A percentile compares a stretch with the other conserved stretches of the same genome.
Evolutionary conservation across 1,284 basidiomycete genomes (phyloP).

Genomic region (Rhodotorula sp.): DNA sequence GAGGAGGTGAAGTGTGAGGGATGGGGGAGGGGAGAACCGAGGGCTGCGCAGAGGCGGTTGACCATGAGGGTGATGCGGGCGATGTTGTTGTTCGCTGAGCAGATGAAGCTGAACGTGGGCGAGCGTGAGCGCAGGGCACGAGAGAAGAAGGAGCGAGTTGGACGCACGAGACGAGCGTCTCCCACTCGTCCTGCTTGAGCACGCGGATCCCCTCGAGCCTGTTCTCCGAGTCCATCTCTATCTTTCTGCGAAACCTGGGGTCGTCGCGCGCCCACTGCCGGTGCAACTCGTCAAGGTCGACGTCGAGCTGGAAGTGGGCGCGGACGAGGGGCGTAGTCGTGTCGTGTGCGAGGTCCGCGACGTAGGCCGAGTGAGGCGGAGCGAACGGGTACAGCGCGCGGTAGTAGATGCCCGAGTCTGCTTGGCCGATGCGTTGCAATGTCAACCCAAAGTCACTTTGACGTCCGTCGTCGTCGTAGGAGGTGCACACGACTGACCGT

Average conservation of each 20-base stretch:
- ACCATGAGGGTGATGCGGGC: conserved; percentile 87
- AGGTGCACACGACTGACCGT: conserved; percentile 38
- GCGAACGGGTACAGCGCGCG: conserved; percentile 34
- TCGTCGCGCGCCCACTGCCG: conserved; percentile 72
- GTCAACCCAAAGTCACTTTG: too few relatives aligned
- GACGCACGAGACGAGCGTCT: conserved; percentile 83
- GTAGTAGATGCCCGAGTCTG: conserved; percentile 42
- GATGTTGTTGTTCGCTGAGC: conserved; percentile 97
- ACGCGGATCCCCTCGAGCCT: conserved; percentile 62
- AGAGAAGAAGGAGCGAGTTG: neutral
- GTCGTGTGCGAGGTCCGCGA: conserved; percentile 56
- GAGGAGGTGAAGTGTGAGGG: conserved; percentile 33
- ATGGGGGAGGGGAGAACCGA: conserved; percentile 40
- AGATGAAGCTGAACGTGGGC: conserved; percentile 73
- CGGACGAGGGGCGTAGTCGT: conserved; percentile 71
- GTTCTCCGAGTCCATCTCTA: conserved; percentile 61
- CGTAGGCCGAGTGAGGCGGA: conserved; percentile 46
- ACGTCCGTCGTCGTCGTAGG: neutral
- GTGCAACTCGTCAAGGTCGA: conserved; percentile 74
- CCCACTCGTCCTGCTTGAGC: conserved; percentile 92
- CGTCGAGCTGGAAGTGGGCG: conserved; percentile 85
- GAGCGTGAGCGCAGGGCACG: neutral
- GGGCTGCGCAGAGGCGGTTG: conserved; percentile 51
- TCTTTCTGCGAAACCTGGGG: conserved; percentile 65
- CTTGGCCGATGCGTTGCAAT: neutral